phyloP scores from a whole-genome alignment of 2,329 filamentous ascomycete species.

The Setomelanomma holmii region DNA sequence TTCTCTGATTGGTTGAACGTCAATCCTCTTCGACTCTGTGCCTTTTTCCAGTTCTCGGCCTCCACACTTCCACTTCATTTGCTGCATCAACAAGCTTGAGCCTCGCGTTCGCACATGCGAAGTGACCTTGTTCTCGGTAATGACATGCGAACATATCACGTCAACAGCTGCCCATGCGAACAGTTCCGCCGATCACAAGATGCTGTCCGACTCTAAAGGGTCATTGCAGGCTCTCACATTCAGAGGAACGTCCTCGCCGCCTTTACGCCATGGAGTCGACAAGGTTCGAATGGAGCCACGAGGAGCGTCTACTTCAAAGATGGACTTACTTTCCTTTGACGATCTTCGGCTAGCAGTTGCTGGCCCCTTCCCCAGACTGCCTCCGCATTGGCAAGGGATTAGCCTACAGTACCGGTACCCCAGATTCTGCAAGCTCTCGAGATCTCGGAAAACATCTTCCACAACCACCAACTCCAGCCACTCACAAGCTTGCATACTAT shows the following conservation, averaged over 20 bases:
- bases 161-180: neutral
- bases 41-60: neutral
- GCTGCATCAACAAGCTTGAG: neutral
- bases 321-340: neutral
- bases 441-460: conserved; percentile 6
- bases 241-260: neutral
- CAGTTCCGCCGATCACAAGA: neutral
- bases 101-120: neutral
- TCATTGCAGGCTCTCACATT: neutral
- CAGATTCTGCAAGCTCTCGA: neutral
- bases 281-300: neutral
- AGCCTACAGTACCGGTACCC: conserved; percentile 6
- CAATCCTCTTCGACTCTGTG: neutral
- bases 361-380: conserved; percentile 2
- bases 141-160: neutral
- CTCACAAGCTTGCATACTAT: neutral
- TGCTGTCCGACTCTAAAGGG: neutral
- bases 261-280: neutral
- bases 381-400: conserved; percentile 7
- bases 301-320: neutral
- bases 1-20: neutral
- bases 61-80: neutral
- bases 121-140: neutral
- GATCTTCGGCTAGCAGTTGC: neutral
- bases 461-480: neutral